phyloP scores from a whole-genome alignment of 2,329 filamentous ascomycete species.

The Apiospora hydei region DNA sequence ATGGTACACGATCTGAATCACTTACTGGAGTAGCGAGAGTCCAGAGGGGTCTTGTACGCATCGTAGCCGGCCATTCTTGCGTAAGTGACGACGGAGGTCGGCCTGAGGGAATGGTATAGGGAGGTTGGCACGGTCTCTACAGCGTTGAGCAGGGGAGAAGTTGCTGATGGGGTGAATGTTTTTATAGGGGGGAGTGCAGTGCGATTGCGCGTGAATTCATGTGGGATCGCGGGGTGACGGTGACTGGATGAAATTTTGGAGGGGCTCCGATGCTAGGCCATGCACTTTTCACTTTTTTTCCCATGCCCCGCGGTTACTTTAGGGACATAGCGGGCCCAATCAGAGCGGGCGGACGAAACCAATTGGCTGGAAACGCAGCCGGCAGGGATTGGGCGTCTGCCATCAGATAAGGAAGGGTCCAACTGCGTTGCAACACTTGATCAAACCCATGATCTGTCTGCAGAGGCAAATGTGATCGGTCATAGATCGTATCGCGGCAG shows the following conservation, averaged over 20 bases:
- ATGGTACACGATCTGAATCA: neutral
- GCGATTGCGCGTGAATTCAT: conserved; percentile 13
- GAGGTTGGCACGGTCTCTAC: neutral
- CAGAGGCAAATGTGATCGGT: neutral
- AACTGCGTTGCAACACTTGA: neutral
- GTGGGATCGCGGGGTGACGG: conserved; percentile 17
- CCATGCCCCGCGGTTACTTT: neutral
- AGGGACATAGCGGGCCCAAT: neutral
- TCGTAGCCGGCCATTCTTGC: conserved; percentile 28
- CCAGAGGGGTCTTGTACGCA: conserved; percentile 29
- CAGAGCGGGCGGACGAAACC: neutral
- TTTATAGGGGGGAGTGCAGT: neutral
- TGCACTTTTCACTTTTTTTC: conserved; percentile 13
- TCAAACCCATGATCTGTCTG: neutral
- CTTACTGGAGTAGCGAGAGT: conserved; percentile 29
- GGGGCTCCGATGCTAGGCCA: conserved; percentile 20
- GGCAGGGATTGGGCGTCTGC: neutral
- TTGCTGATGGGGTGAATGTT: neutral
- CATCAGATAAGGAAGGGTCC: conserved; percentile 20
- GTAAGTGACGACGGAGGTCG: neutral
- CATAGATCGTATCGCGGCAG: neutral
- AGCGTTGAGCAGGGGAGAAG: neutral
- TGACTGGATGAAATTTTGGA: conserved; percentile 13
- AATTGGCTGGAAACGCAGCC: neutral
- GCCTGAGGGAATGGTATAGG: neutral